These are phyloP conservation scores for Rhododendron ferrugineum DNA, from an alignment of 148 eudicot genomes.

Conservation along the genomic window DNA sequence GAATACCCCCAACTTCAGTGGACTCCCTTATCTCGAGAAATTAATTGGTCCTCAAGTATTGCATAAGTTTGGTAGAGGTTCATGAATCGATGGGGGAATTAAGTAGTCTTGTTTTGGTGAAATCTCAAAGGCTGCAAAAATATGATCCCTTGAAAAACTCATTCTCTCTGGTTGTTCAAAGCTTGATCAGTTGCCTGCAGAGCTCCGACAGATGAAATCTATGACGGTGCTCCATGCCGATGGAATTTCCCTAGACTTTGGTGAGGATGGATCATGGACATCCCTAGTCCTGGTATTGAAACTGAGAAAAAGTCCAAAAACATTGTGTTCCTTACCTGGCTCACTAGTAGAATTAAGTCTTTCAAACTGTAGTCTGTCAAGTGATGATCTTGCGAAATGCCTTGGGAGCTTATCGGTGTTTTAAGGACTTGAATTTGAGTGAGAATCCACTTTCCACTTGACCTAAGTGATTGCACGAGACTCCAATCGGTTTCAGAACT, in stretches of 20 bases:
- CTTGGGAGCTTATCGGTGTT: neutral
- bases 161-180: constrained; percentile 3
- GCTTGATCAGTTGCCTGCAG: constrained; percentile 2
- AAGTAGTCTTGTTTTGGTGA: too few relatives aligned
- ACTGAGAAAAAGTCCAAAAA: neutral
- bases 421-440: neutral
- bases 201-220: neutral
- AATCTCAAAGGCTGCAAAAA: too few relatives aligned
- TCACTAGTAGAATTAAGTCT: constrained; percentile 6
- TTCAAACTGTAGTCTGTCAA: neutral
- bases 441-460: neutral
- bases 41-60: too few relatives aligned
- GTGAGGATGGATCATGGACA: neutral
- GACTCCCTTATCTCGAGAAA: too few relatives aligned
- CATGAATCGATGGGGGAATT: too few relatives aligned
- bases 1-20: too few relatives aligned
- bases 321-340: neutral
- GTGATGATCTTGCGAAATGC: neutral
- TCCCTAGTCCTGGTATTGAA: neutral
- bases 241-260: neutral
- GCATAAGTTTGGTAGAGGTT: too few relatives aligned
- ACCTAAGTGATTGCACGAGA: neutral
- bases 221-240: neutral
- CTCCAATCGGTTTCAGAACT: neutral
- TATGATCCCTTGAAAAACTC: neutral